These are phyloP conservation scores for Obelidium mucronatum DNA, from an alignment of 192 early-diverging fungal genomes.

Conservation along the genomic window DNA sequence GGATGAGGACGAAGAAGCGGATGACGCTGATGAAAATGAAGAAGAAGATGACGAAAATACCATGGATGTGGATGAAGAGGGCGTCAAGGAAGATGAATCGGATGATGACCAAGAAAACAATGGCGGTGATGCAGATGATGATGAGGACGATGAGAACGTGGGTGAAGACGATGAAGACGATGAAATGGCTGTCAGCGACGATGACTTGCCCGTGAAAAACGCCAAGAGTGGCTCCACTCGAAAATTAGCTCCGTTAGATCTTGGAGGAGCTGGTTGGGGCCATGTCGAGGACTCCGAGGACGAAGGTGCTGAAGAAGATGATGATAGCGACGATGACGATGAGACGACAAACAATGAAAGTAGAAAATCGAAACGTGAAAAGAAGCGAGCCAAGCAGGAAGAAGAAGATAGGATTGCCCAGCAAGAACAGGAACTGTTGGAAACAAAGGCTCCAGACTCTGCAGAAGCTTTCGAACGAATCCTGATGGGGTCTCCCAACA, in stretches of 20 bases:
- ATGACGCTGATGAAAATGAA: slow-evolving; percentile 33
- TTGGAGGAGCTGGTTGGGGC: slow-evolving; percentile 39
- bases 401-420: slow-evolving; percentile 59
- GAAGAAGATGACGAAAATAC: slow-evolving; percentile 37
- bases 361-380: slow-evolving; percentile 61
- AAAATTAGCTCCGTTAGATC: slow-evolving; percentile 43
- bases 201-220: neutral
- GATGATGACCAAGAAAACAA: slow-evolving; percentile 40
- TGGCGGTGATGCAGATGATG: slow-evolving; percentile 26
- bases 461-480: slow-evolving; percentile 92
- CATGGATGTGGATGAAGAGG: slow-evolving; percentile 46
- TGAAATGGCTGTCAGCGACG: slow-evolving; percentile 28
- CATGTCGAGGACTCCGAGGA: slow-evolving; percentile 55
- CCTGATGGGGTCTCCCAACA: slow-evolving; percentile 92
- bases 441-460: slow-evolving; percentile 61
- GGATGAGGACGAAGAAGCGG: neutral
- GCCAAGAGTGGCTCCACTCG: slow-evolving; percentile 33
- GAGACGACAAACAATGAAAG: slow-evolving; percentile 45
- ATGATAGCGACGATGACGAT: slow-evolving; percentile 52
- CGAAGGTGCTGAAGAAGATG: slow-evolving; percentile 45
- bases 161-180: slow-evolving; percentile 30
- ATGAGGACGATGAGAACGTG: slow-evolving; percentile 4
- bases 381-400: slow-evolving; percentile 64
- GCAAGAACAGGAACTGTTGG: slow-evolving; percentile 52
- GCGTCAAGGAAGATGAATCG: slow-evolving; percentile 21